Conservation (phyloP, 2,329 filamentous ascomycete species). For the Calonectria crousiana region DNA sequence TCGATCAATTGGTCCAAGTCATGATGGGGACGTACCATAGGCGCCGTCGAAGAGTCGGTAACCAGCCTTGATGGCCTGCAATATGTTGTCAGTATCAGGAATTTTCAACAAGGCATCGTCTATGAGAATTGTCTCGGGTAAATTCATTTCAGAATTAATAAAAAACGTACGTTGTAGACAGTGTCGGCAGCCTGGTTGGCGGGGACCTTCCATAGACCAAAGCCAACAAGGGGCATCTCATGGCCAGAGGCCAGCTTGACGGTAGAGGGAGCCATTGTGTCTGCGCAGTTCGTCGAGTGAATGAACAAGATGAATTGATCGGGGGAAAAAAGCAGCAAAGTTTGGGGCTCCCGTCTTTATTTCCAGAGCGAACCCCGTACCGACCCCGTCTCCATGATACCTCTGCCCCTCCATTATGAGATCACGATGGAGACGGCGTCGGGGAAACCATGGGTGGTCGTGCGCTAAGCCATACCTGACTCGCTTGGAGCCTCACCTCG, state of each 20-base stretch:
- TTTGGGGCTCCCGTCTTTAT: slow-evolving; percentile 13
- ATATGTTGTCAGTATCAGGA: neutral
- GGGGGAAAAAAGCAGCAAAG: neutral
- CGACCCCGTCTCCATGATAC: slow-evolving; percentile 23
- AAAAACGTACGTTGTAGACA: slow-evolving; percentile 66
- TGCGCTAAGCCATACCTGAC: slow-evolving; percentile 31
- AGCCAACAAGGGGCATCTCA: slow-evolving; percentile 61
- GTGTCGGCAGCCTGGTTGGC: slow-evolving; percentile 57
- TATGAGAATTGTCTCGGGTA: neutral
- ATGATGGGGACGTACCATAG: slow-evolving; percentile 44
- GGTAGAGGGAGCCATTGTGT: slow-evolving; percentile 35
- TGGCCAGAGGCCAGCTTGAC: slow-evolving; percentile 42
- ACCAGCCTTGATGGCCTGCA: slow-evolving; percentile 62
- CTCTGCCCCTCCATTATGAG: slow-evolving; percentile 28
- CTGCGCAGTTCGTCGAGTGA: slow-evolving; percentile 4
- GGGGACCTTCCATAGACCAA: slow-evolving; percentile 79
- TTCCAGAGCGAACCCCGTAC: slow-evolving; percentile 9
- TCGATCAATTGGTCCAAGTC: neutral
- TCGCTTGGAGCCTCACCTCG: slow-evolving; percentile 8
- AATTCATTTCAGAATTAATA: neutral
- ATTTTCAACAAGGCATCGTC: neutral
- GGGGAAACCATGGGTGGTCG: slow-evolving; percentile 12
- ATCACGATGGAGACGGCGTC: slow-evolving; percentile 21
- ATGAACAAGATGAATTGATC: neutral
- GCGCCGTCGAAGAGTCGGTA: slow-evolving; percentile 66